These are phyloP conservation scores for Pecoramyces ruminantium DNA, from an alignment of 192 early-diverging fungal genomes.

Conservation along the genomic window DNA sequence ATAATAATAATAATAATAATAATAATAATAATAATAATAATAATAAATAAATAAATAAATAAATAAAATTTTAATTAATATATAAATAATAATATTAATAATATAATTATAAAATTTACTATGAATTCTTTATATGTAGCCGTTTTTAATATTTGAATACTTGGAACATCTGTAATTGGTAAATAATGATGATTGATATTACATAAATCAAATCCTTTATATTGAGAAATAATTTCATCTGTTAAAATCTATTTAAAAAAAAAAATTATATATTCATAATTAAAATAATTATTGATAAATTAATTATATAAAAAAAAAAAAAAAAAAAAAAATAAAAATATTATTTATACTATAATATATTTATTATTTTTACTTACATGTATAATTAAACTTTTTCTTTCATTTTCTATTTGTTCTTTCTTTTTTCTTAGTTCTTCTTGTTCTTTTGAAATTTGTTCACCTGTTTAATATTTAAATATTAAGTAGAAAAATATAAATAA, in stretches of 20 bases:
- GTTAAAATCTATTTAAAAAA: background rate
- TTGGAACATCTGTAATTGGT: background rate
- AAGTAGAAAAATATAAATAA: too few relatives aligned
- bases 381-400: background rate
- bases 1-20: background rate
- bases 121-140: background rate
- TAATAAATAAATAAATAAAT: background rate
- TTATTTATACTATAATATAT: too few relatives aligned
- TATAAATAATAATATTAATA: too few relatives aligned
- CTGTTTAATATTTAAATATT: slow-evolving; percentile 13
- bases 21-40: background rate
- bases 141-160: background rate
- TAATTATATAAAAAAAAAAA: too few relatives aligned
- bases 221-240: background rate
- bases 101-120: too few relatives aligned
- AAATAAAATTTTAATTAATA: too few relatives aligned
- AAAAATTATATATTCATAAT: background rate
- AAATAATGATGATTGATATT: background rate
- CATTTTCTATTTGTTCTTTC: background rate
- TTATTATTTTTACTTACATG: too few relatives aligned
- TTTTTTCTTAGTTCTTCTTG: slow-evolving; percentile 25
- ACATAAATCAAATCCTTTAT: background rate
- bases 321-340: too few relatives aligned
- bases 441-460: slow-evolving; percentile 36
- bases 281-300: too few relatives aligned